Base-by-base conservation (phyloP, 164 flowering plant genomes). In the Magnolia kwangsiensis region DNA sequence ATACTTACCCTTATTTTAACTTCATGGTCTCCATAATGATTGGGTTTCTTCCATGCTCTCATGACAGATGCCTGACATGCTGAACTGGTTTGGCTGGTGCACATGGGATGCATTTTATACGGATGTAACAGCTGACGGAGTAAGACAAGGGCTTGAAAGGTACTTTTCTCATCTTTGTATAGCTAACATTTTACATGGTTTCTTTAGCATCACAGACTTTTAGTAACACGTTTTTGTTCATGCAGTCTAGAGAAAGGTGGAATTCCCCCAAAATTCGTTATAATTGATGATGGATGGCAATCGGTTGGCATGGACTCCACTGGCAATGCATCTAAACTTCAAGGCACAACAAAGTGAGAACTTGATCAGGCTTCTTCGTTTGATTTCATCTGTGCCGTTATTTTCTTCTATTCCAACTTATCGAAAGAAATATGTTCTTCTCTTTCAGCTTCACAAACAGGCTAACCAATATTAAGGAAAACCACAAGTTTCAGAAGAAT, bases 31-130 rank as follows among this genome's bases (percentile, higher is more conserved):
- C 49, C 27, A 14, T 3, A 69, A 58, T 21, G 37, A 29, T 55
- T 51, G 27, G 45, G 31, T 61, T 63, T 49, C 50, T 66, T 69
- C 51, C 50, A 51, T 49, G n/a, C 4, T 67, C 8, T 69, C 55
- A 70, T 69, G 31, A 1, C 75, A 91, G 98, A 89, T 92, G 90
- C 98, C 98, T 18, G 92, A 90, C 74, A 84, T 93, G 88, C 79
- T 92, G 71, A 90, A 93, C 83, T 93, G 96, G 95, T 92, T 93
- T 82, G 98, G 98, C 14, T 93, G 98, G 98, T 93, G 98, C 58
- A 93, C 96, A 14, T 93, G 98, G 98, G 98, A 93, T 85, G 98
- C 95, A 27, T 93, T 91, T 80, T 93, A 93, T 75, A 92, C 95
- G 0, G 85, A 90, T 51, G 94, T 93, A 50, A 88, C 88, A 63